Conservation (phyloP, 2,329 filamentous ascomycete species). For the Juglanconis sp. region DNA sequence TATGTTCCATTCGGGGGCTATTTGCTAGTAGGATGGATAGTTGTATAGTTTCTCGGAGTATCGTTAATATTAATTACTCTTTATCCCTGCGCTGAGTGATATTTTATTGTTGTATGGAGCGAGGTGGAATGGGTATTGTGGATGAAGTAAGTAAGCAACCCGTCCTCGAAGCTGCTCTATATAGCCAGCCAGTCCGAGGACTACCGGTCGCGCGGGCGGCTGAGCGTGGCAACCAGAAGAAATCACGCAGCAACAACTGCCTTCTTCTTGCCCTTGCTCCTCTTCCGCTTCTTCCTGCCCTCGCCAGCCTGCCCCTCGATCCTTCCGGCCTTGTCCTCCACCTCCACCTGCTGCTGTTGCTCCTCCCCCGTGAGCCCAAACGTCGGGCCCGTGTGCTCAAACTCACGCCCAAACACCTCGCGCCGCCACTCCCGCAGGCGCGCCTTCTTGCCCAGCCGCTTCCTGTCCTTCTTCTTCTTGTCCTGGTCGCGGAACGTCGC, state of each 20-base stretch:
- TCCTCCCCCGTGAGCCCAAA: conserved; percentile 54
- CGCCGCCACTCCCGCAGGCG: conserved; percentile 80
- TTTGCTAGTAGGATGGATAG: too few relatives aligned
- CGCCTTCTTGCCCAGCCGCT: conserved; percentile 88
- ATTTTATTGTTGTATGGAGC: too few relatives aligned
- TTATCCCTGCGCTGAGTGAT: too few relatives aligned
- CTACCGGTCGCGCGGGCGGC: not conserved
- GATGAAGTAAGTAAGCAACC: too few relatives aligned
- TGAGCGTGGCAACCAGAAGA: not conserved
- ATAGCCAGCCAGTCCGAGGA: not conserved
- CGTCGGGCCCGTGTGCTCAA: conserved; percentile 53
- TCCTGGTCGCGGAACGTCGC: conserved; percentile 83
- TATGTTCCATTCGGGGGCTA: too few relatives aligned
- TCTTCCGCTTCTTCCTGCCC: conserved; percentile 33
- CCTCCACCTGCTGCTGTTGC: conserved; percentile 32
- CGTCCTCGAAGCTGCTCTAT: too few relatives aligned
- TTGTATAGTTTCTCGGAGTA: too few relatives aligned
- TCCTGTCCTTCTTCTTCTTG: conserved; percentile 86
- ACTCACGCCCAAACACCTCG: conserved; percentile 60
- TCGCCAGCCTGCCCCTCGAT: conserved; percentile 26
- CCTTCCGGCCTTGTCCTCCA: conserved; percentile 28
- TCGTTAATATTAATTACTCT: too few relatives aligned
- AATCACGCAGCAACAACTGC: conserved; percentile 13
- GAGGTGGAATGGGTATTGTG: too few relatives aligned
- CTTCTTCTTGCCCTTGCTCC: conserved; percentile 38